phyloP scores from a whole-genome alignment of 1,284 basidiomycete genomes.

The Cryptococcus depauperatus region DNA sequence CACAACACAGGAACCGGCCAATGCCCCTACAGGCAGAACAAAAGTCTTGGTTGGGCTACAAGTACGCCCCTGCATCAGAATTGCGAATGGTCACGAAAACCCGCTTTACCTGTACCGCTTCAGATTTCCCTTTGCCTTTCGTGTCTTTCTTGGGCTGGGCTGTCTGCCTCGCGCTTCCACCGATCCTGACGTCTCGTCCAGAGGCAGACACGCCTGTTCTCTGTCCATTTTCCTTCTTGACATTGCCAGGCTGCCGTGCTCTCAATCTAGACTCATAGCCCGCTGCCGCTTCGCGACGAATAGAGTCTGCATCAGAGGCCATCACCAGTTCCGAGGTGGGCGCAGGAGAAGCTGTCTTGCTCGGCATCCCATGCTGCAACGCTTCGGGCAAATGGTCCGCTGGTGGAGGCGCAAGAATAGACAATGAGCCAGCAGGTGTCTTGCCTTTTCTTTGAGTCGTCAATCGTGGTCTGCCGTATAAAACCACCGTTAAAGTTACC shows the following conservation, averaged over 20 bases:
- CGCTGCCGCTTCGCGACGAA: conserved; percentile 25
- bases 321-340: not conserved
- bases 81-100: not conserved
- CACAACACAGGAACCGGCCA: conserved; percentile 83
- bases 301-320: conserved; percentile 16
- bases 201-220: conserved; percentile 33
- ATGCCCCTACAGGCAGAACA: conserved; percentile 77
- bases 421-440: conserved; percentile 12
- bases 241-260: conserved; percentile 15
- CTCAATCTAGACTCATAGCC: conserved; percentile 17
- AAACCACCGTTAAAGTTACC: no score
- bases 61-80: conserved; percentile 7
- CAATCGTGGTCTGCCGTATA: no score
- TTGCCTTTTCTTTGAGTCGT: not conserved
- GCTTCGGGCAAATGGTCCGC: conserved; percentile 20
- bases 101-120: conserved; percentile 22
- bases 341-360: not conserved
- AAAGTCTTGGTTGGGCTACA: conserved; percentile 80
- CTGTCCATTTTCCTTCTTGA: conserved; percentile 16
- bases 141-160: conserved; percentile 13
- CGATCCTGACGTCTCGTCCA: conserved; percentile 37
- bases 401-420: conserved; percentile 25
- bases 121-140: conserved; percentile 29
- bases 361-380: conserved; percentile 11
- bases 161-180: conserved; percentile 15